These are phyloP conservation scores for Candida morakotiae DNA, from an alignment of 805 yeast genomes.

Conservation along the genomic window DNA sequence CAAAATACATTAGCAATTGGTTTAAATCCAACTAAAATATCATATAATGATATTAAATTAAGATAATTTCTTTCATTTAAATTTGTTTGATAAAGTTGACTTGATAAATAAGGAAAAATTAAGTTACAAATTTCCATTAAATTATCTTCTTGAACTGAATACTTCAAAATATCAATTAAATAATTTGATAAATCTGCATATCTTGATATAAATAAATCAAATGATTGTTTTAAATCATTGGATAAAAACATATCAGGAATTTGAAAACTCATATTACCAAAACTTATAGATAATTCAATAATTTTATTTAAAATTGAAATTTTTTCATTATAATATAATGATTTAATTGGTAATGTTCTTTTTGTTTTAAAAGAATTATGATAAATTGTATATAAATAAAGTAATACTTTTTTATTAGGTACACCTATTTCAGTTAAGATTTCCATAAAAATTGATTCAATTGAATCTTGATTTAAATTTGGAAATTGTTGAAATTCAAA, in stretches of 20 bases:
- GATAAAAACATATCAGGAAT: constrained; percentile 58
- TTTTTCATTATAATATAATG: constrained; percentile 33
- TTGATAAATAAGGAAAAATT: constrained; percentile 44
- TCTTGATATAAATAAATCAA: constrained; percentile 21
- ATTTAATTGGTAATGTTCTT: constrained; percentile 41
- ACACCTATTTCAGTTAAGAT: constrained; percentile 53
- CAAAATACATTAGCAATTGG: constrained; percentile 59
- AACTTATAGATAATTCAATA: constrained; percentile 49
- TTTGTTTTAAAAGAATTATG: constrained; percentile 34
- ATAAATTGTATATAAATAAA: constrained; percentile 47
- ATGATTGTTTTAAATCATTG: constrained; percentile 27
- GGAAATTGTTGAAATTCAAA: constrained; percentile 16
- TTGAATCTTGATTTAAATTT: constrained; percentile 23
- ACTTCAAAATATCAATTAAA: constrained; percentile 50
- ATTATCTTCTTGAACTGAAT: constrained; percentile 65
- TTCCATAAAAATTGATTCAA: constrained; percentile 55
- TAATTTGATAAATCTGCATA: constrained; percentile 29
- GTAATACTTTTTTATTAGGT: constrained; percentile 35
- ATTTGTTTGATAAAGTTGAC: constrained; percentile 34
- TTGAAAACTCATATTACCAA: constrained; percentile 66
- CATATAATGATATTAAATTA: constrained; percentile 51
- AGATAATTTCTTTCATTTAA: constrained; percentile 48
- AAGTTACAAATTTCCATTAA: constrained; percentile 55
- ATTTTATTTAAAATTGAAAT: constrained; percentile 43
- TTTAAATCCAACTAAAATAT: constrained; percentile 55